Conservation (phyloP, 352 stramenopile genomes). For the Paralagenidium karlingii region DNA sequence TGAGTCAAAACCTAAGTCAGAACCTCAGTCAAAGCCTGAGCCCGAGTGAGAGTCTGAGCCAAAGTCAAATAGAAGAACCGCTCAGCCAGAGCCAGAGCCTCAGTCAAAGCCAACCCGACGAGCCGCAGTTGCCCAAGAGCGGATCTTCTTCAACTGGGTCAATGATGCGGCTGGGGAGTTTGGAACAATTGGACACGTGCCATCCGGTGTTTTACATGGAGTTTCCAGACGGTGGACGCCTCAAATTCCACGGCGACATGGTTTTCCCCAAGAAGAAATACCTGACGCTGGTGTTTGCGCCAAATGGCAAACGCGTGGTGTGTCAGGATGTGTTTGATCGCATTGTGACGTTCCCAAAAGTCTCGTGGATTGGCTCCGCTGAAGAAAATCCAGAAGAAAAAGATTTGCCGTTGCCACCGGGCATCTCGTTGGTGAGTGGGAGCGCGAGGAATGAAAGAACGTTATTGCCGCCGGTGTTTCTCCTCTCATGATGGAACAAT, state of each 20-base stretch:
- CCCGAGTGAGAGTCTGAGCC: no score
- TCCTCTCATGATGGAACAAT: no score
- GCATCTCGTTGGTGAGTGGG: no score
- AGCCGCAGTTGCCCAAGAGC: neutral
- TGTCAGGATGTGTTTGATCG: constrained; percentile 1
- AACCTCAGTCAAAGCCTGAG: no score
- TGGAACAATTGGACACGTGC: neutral
- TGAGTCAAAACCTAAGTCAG: no score
- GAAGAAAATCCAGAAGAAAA: neutral
- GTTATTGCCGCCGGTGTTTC: no score
- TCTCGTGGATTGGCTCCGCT: neutral
- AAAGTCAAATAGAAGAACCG: no score
- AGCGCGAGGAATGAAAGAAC: no score
- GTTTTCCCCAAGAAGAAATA: neutral
- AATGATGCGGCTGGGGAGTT: neutral
- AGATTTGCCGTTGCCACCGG: no score
- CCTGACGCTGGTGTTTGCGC: neutral
- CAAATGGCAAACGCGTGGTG: neutral
- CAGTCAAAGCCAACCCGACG: neutral
- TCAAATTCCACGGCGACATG: constrained; percentile 1
- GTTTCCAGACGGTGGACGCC: neutral
- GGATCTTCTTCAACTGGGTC: neutral
- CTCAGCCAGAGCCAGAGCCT: neutral
- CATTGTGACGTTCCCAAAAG: neutral
- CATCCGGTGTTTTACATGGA: neutral